Percentiles rank a stretch among this genome's conserved stretches.
These are phyloP conservation scores for Saccharomycopsis sp. DNA, from an alignment of 805 yeast species.

Conservation along the genomic window DNA sequence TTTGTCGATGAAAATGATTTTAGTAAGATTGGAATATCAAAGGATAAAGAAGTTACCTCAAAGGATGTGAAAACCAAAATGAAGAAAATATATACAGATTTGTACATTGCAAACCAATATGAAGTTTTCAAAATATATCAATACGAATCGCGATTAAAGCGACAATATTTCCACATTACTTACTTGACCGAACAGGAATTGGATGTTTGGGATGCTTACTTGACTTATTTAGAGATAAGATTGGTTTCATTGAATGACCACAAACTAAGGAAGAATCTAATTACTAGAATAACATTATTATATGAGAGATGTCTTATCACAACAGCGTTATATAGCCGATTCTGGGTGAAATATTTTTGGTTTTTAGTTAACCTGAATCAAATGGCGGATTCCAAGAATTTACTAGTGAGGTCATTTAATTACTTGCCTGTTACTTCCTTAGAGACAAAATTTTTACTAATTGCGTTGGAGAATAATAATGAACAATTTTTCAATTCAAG, in stretches of 20 bases:
- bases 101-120: slow-evolving; percentile 49
- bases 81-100: slow-evolving; percentile 44
- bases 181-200: slow-evolving; percentile 39
- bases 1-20: slow-evolving; percentile 23
- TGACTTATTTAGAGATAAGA: slow-evolving; percentile 42
- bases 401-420: slow-evolving; percentile 33
- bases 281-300: slow-evolving; percentile 26
- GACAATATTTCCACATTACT: slow-evolving; percentile 34
- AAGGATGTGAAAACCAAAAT: slow-evolving; percentile 32
- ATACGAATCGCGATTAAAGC: slow-evolving; percentile 38
- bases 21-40: slow-evolving; percentile 15
- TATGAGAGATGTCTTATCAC: slow-evolving; percentile 45
- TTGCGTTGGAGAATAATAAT: slow-evolving; percentile 11
- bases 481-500: slow-evolving; percentile 12
- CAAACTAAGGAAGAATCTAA: slow-evolving; percentile 23
- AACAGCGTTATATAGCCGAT: slow-evolving; percentile 36
- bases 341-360: slow-evolving; percentile 47
- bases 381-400: slow-evolving; percentile 32
- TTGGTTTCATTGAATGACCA: background rate
- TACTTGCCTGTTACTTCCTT: slow-evolving; percentile 20
- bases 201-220: slow-evolving; percentile 51
- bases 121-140: slow-evolving; percentile 41
- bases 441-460: slow-evolving; percentile 11
- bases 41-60: slow-evolving; percentile 12
- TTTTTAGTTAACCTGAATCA: slow-evolving; percentile 31